Base-by-base conservation (phyloP, 176 grass and related monocot genomes). In the Oryza officinalis region DNA sequence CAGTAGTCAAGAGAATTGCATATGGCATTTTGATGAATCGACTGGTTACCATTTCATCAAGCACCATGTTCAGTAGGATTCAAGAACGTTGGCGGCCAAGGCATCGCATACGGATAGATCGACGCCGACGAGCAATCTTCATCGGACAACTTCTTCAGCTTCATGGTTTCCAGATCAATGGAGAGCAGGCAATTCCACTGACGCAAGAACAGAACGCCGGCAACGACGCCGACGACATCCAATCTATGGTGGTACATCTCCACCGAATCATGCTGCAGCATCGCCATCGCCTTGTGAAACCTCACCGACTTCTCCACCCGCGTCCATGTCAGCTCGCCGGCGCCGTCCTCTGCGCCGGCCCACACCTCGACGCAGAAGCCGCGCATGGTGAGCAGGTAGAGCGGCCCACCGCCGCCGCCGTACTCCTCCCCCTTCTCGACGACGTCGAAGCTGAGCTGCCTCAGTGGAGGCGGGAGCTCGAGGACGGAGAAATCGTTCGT, bases 101-200 rank as follows among this genome's bases (percentile, higher is more conserved):
- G 23, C 2, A 81, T 50, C 0, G 71, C 76, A 40, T 70, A 89
- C 49, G 82, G 87, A 31, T 65, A 69, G 6, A 70, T 81, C 50
- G 70, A 8, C 17, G 3, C 28, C 1, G 23, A 68, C 1, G 31
- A 33, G 50, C 65, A 64, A 49, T 50, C 25, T 9, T 52, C 33
- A 2, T 15, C 32, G 10, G 63, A 15, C 28, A 89, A 12, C 35
- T 4, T 23, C 81, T 6, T 43, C 28, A 85, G 38, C 77, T 61
- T 71, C 87, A 89, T 85, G 13, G 77, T 89, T 40, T 85, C 77
- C 57, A 85, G 64, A 65, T 85, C 64, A 80, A 89, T 76, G 71
- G 77, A 81, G 64, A 89, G 64, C 0, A 88, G 14, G 35, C 70
- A 52, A 45, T 22, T 27, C n/a, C 82, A 68, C 32, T 41, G 72